A percentile compares a stretch with the other conserved stretches of the same genome.
Conservation (phyloP, 768 basidiomycete species). For the Artomyces pyxidatus region DNA sequence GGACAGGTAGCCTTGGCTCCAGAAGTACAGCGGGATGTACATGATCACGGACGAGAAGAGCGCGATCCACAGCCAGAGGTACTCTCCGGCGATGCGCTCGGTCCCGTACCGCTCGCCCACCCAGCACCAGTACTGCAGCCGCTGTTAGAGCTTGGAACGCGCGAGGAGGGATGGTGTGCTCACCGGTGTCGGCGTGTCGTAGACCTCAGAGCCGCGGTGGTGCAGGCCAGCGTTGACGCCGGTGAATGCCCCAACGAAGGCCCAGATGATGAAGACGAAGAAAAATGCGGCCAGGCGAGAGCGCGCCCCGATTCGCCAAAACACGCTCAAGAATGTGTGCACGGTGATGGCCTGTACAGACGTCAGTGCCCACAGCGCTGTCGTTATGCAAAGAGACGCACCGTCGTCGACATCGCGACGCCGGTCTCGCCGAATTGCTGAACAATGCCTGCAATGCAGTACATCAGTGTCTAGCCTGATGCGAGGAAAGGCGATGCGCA, state of each 20-base stretch:
- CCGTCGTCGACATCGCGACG: slow-evolving; percentile 33
- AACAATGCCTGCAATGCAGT: slow-evolving; percentile 22
- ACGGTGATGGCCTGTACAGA: slow-evolving; percentile 19
- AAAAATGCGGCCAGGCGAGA: slow-evolving; percentile 19
- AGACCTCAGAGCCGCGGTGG: slow-evolving; percentile 11
- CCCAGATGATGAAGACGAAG: not conserved
- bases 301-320: slow-evolving; percentile 26
- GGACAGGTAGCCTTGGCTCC: slow-evolving; percentile 27
- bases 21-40: slow-evolving; percentile 32
- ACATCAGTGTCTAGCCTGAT: not conserved
- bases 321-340: slow-evolving; percentile 29
- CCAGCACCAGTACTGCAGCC: not conserved
- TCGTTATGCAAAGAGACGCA: slow-evolving; percentile 13
- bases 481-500: slow-evolving; percentile 1
- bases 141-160: not conserved
- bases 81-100: slow-evolving; percentile 32
- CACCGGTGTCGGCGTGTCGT: not conserved
- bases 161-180: not conserved
- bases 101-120: slow-evolving; percentile 22
- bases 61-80: slow-evolving; percentile 39
- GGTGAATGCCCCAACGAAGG: slow-evolving; percentile 24
- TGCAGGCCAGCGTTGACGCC: slow-evolving; percentile 22
- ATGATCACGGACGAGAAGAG: slow-evolving; percentile 25
- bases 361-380: slow-evolving; percentile 19
- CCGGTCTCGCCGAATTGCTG: slow-evolving; percentile 35